Evolutionary conservation across 441 rosid species (phyloP).

Genomic region (Euphorbia celastroides): DNA sequence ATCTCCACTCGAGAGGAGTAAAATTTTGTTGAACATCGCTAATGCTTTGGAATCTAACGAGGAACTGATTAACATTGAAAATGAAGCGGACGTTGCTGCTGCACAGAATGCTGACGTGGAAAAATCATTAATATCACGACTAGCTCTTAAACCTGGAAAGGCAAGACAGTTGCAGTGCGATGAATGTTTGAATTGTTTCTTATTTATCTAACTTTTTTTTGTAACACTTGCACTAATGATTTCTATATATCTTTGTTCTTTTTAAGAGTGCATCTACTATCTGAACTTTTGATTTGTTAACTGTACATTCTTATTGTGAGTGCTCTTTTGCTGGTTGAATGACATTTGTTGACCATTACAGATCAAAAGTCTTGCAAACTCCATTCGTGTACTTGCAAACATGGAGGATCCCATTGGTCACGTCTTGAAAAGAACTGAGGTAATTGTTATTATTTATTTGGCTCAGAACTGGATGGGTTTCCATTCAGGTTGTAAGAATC

Average conservation of each 20-base stretch:
- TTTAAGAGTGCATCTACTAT: not conserved
- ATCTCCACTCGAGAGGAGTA: conserved; percentile 69
- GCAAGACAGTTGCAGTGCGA: conserved; percentile 29
- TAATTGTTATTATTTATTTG: conserved; percentile 25
- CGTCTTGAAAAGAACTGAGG: conserved; percentile 84
- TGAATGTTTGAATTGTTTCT: not conserved
- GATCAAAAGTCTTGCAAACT: conserved; percentile 75
- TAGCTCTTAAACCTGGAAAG: conserved; percentile 90
- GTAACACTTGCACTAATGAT: not conserved
- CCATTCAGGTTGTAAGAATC: not conserved
- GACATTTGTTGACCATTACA: conserved; percentile 30
- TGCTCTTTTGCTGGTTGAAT: conserved; percentile 10
- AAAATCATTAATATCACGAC: conserved; percentile 71
- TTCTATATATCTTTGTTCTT: not conserved
- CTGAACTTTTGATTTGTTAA: not conserved
- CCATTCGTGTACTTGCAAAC: conserved; percentile 83
- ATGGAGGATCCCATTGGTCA: conserved; percentile 94
- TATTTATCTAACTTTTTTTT: not conserved
- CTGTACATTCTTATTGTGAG: not conserved
- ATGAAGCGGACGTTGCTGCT: conserved; percentile 78
- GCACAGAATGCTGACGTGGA: conserved; percentile 79
- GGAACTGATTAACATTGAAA: conserved; percentile 56
- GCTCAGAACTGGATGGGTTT: not conserved
- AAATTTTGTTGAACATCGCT: conserved; percentile 72
- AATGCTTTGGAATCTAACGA: conserved; percentile 80